phyloP scores from a whole-genome alignment of 2,329 filamentous ascomycete genomes.

The Colletotrichum agaves region DNA sequence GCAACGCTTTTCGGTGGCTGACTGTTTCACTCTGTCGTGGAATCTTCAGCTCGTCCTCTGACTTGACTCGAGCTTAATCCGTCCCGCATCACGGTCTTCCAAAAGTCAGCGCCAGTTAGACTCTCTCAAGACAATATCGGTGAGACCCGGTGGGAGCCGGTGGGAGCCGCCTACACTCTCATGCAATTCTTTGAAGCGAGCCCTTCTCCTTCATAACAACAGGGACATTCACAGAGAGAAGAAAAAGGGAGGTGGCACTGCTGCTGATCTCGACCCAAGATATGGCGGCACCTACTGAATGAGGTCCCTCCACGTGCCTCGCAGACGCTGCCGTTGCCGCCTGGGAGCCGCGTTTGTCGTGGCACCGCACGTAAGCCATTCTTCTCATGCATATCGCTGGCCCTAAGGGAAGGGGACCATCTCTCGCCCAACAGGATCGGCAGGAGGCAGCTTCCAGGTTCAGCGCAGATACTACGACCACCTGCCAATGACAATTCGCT shows the following conservation, averaged over 20 bases:
- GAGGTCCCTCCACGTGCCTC: slow-evolving; percentile 27
- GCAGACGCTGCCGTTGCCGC: slow-evolving; percentile 17
- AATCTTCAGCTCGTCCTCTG: slow-evolving; percentile 29
- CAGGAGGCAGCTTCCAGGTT: slow-evolving; percentile 30
- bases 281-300: slow-evolving; percentile 9
- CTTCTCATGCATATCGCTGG: slow-evolving; percentile 19
- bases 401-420: slow-evolving; percentile 18
- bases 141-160: slow-evolving; percentile 26
- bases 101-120: slow-evolving; percentile 2
- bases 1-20: slow-evolving; percentile 28
- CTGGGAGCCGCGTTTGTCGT: slow-evolving; percentile 28
- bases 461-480: background rate
- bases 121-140: slow-evolving; percentile 22
- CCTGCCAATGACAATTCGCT: slow-evolving; percentile 17
- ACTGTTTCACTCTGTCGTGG: slow-evolving; percentile 26
- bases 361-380: slow-evolving; percentile 34
- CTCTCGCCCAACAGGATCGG: slow-evolving; percentile 34
- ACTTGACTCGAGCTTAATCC: background rate
- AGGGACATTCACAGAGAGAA: no score
- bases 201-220: no score
- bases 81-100: background rate
- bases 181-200: slow-evolving; percentile 10
- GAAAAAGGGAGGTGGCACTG: no score
- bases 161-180: background rate
- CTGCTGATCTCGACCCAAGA: slow-evolving; percentile 12